Conservation (phyloP, 139 green algal genomes). For the Chlamydomonas applanata region DNA sequence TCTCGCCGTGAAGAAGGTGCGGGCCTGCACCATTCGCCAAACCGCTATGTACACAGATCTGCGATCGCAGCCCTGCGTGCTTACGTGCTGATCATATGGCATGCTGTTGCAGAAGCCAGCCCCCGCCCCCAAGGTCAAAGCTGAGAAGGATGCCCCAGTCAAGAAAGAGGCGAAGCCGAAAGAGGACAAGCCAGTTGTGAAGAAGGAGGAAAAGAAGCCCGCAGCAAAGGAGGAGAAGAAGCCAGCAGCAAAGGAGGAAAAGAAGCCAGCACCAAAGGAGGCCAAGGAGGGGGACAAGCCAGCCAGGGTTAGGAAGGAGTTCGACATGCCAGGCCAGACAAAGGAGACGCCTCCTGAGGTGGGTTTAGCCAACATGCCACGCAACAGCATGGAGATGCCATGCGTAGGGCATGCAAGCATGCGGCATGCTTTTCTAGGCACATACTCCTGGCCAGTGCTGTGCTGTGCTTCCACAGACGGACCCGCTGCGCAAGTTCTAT, state of each 20-base stretch:
- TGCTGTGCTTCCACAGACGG: conserved; percentile 39
- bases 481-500: conserved; percentile 81
- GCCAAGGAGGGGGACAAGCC: conserved; percentile 20
- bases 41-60: too few relatives aligned
- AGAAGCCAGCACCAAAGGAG: conserved; percentile 8
- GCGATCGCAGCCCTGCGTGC: too few relatives aligned
- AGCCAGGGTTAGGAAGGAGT: conserved; percentile 60
- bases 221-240: conserved; percentile 4
- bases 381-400: too few relatives aligned
- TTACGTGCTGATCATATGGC: neutral
- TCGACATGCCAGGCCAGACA: conserved; percentile 78
- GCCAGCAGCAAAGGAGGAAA: neutral
- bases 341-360: conserved; percentile 70
- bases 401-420: too few relatives aligned
- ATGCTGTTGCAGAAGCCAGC: neutral
- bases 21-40: too few relatives aligned
- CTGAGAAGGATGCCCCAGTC: neutral
- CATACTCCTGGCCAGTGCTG: neutral
- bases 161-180: conserved; percentile 1
- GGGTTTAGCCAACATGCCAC: too few relatives aligned
- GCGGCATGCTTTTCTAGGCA: neutral
- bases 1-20: neutral
- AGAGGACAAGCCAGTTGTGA: neutral
- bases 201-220: conserved; percentile 12
- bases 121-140: neutral